Evolutionary conservation across 2,329 filamentous ascomycete genomes (phyloP), one percentile per base, ranked within the genome.

Genomic region (Colletotrichum simmondsii): DNA sequence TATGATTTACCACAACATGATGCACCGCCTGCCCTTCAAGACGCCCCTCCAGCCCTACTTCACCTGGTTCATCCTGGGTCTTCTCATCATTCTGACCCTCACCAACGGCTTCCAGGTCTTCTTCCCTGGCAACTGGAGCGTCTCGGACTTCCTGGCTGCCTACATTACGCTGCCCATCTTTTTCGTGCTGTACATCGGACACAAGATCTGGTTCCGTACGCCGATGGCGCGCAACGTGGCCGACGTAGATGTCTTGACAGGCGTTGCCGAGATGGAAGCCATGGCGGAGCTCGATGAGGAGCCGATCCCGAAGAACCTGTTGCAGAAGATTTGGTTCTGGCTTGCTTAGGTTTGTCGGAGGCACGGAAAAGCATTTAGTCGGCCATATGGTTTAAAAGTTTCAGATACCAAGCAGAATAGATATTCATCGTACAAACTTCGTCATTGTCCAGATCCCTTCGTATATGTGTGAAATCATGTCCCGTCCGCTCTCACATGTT

Each of bases 51-150:
- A 91, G 79, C 90, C 93, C 0, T 95, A 92, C 78, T 90, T 90
- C 2, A 88, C 92, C 0, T 94, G 87, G 77, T 82, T 88, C 66
- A 86, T 88, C 11, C 86, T 94, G 1, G 79, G 88, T 19, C 78
- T 90, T 28, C 87, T 94, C 65, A 79, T 81, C 3, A 82, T 94
- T 30, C 85, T 95, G n/a, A 89, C 88, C 1, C 81, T 95, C 3
- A 92, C 94, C 76, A 94, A 94, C 77, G 94, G 93, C 1, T 96
- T 95, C 81, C 88, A 91, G 46, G 89, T 93, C 16, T 95, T 96
- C 79, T 92, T 92, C 79, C 89, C 90, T 0, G 83, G 85, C 8
- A 85, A 91, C 32, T 96, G 91, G 88, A 88, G 85, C 19, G 88
- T 87, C 0, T 85, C 87, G 5, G 86, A 86, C 76, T 97, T 97